Evolutionary conservation across 768 basidiomycete species (phyloP).

Genomic region (Scleroderma citrinum): DNA sequence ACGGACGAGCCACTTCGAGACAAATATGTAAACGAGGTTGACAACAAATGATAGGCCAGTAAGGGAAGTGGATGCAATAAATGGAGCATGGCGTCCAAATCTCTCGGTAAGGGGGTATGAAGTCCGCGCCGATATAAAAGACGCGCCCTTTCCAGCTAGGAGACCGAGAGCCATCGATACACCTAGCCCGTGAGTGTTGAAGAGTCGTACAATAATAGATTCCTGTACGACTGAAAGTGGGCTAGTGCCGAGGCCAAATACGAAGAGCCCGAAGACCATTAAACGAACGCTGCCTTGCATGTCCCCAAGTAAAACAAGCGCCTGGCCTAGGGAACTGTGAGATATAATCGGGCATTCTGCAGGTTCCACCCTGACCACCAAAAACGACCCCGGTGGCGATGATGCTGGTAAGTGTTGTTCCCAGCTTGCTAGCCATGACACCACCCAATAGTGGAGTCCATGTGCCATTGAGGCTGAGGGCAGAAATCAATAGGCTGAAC

Average conservation of each 20-base stretch:
- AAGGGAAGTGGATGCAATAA: conserved; percentile 60
- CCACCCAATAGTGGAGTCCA: conserved; percentile 80
- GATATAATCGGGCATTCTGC: not conserved
- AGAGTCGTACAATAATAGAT: conserved; percentile 79
- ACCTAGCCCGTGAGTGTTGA: conserved; percentile 68
- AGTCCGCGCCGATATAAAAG: conserved; percentile 69
- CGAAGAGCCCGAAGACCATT: conserved; percentile 72
- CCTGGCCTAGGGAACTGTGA: conserved; percentile 43
- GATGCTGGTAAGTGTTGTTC: conserved; percentile 67
- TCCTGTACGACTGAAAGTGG: conserved; percentile 82
- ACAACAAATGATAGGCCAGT: conserved; percentile 61
- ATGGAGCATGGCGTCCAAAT: conserved; percentile 68
- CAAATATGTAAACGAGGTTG: conserved; percentile 61
- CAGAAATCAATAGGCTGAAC: conserved; percentile 72
- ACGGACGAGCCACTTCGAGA: conserved; percentile 59
- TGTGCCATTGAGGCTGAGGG: conserved; percentile 67
- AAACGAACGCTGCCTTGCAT: conserved; percentile 51
- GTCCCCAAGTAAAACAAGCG: conserved; percentile 62
- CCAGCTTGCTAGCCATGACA: conserved; percentile 60
- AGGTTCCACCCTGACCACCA: conserved; percentile 35
- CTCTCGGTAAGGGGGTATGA: conserved; percentile 69
- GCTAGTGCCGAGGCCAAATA: conserved; percentile 75
- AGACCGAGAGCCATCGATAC: conserved; percentile 79
- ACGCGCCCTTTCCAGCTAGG: conserved; percentile 72
- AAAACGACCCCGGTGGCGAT: conserved; percentile 72